Conservation (phyloP, 2,329 filamentous ascomycete genomes). For the Penicillium sp. region DNA sequence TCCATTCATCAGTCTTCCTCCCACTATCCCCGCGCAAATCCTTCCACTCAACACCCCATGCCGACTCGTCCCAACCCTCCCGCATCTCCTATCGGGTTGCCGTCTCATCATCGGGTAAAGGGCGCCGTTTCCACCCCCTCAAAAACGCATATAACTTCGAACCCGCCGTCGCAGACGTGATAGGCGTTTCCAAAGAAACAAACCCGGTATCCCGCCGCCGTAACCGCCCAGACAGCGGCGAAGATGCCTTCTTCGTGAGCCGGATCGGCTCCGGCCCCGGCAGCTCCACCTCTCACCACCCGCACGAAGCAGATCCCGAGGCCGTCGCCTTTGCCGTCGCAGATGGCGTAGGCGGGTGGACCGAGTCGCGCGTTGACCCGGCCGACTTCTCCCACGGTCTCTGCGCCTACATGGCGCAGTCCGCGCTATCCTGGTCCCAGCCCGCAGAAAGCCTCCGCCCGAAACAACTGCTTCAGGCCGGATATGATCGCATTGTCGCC, state of each 20-base stretch:
- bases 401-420: conserved; percentile 88
- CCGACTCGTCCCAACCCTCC: conserved; percentile 64
- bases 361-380: conserved; percentile 88
- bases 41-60: conserved; percentile 43
- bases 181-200: conserved; percentile 41
- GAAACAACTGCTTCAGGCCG: conserved; percentile 74
- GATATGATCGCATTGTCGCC: conserved; percentile 78
- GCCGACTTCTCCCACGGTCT: conserved; percentile 93
- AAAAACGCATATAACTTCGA: conserved; percentile 75
- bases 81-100: conserved; percentile 70
- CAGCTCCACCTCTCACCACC: background rate
- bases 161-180: conserved; percentile 45
- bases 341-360: conserved; percentile 95
- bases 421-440: conserved; percentile 63
- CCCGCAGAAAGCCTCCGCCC: conserved; percentile 55
- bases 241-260: conserved; percentile 95
- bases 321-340: conserved; percentile 82
- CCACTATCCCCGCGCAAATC: conserved; percentile 12
- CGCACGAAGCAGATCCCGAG: conserved; percentile 58
- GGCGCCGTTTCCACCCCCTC: conserved; percentile 68
- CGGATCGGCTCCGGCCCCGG: conserved; percentile 61
- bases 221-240: conserved; percentile 76
- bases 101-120: conserved; percentile 76
- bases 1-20: background rate
- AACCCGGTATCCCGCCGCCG: conserved; percentile 61